Conservation (phyloP, 176 grass and related monocot species). For the Stipa capillata region DNA sequence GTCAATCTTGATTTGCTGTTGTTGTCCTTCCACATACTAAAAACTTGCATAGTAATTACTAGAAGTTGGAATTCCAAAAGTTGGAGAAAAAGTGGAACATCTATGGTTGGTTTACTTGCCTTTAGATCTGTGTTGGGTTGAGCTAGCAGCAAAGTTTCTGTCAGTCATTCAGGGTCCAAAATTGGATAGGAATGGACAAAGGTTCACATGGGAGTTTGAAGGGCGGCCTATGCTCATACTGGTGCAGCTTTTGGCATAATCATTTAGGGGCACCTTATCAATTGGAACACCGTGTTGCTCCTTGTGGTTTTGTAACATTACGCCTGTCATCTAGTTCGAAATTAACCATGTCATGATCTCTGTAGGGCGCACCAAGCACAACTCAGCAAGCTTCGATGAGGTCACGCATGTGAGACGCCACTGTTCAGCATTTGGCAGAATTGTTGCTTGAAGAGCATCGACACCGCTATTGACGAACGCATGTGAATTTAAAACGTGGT, state of each 20-base stretch:
- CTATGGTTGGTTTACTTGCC: background rate
- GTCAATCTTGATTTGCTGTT: background rate
- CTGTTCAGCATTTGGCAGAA: background rate
- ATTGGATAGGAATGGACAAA: background rate
- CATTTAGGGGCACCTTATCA: background rate
- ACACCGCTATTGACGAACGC: background rate
- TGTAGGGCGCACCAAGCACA: constrained; percentile 28
- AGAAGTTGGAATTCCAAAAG: background rate
- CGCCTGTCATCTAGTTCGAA: background rate
- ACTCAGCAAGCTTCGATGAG: constrained; percentile 18
- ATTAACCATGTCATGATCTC: background rate
- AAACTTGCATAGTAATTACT: background rate
- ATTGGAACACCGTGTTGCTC: background rate
- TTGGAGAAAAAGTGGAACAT: background rate
- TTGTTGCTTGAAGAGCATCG: background rate
- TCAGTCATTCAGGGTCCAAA: background rate
- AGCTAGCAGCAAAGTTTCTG: background rate
- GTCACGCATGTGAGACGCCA: constrained; percentile 34
- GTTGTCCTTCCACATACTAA: background rate
- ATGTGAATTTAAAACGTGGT: background rate
- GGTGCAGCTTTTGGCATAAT: background rate
- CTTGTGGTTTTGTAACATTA: background rate
- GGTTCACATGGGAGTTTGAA: background rate
- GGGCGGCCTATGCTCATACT: background rate
- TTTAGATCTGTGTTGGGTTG: background rate